Evolutionary conservation across 2,329 filamentous ascomycete species (phyloP).

Genomic region (Akanthomyces uredinophilus): DNA sequence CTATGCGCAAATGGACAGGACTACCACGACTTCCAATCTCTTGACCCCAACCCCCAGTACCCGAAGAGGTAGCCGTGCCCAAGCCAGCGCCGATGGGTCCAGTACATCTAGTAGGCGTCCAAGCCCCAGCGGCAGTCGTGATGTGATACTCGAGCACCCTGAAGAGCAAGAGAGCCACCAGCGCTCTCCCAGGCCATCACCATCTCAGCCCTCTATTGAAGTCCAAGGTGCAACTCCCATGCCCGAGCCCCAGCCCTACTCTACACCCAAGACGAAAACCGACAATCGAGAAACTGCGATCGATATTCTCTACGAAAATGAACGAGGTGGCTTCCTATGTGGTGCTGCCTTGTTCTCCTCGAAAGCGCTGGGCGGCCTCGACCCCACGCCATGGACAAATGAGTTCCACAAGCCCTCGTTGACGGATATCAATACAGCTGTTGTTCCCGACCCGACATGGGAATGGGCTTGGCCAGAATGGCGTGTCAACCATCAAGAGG

Average conservation of each 20-base stretch:
- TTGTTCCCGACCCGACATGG: constrained; percentile 93
- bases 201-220: constrained; percentile 29
- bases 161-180: constrained; percentile 10
- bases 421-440: constrained; percentile 73
- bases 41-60: constrained; percentile 12
- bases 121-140: constrained; percentile 4
- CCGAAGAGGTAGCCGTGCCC: constrained; percentile 3
- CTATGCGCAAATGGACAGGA: constrained; percentile 11
- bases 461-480: constrained; percentile 74
- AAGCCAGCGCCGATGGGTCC: not conserved
- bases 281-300: constrained; percentile 54
- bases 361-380: constrained; percentile 77
- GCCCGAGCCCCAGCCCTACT: constrained; percentile 25
- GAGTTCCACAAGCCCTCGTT: constrained; percentile 54
- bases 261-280: constrained; percentile 29
- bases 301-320: constrained; percentile 92
- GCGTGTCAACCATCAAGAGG: constrained; percentile 65
- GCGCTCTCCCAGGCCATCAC: constrained; percentile 18
- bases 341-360: constrained; percentile 86
- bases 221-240: constrained; percentile 26
- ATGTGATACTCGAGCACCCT: constrained; percentile 8
- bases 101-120: constrained; percentile 1
- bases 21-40: constrained; percentile 15
- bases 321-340: constrained; percentile 84
- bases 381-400: constrained; percentile 85